Base-by-base conservation (phyloP, 1,284 basidiomycete species). In the Erythrobasidium hasegawianum region DNA sequence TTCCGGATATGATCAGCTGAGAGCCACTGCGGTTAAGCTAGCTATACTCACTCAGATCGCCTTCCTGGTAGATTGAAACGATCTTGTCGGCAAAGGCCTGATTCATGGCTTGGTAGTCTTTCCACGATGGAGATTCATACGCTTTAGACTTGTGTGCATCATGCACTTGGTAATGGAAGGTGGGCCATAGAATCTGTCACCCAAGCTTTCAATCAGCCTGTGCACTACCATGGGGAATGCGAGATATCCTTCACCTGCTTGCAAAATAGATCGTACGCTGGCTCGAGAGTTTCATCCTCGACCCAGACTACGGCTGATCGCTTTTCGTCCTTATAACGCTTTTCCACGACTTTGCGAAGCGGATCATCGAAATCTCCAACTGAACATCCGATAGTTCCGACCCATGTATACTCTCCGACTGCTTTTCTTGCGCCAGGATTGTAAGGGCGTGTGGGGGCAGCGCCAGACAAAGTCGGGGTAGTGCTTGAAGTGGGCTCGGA, bases 171-270 rank as follows among this genome's bases (percentile, higher is more conserved):
- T 91, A 92, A 76, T 93, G 90, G 47, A 93, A 81, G 67, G 86
- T 88, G 0, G 90, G 90, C 90, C 90, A 93, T 29, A 92, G 82
- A 27, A 91, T 87, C 81, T 85, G 43, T n/a, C n/a, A n/a, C n/a
- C n/a, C n/a, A n/a, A n/a, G n/a, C n/a, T n/a, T n/a, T n/a, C n/a
- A n/a, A n/a, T n/a, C n/a, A n/a, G n/a, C n/a, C n/a, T n/a, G n/a
- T n/a, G n/a, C n/a, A n/a, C n/a, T n/a, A n/a, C n/a, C n/a, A n/a
- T n/a, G n/a, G n/a, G n/a, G n/a, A n/a, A n/a, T n/a, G n/a, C n/a
- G n/a, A n/a, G n/a, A n/a, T n/a, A n/a, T n/a, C n/a, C n/a, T n/a
- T n/a, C 22, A 84, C 84, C 76, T 89, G 88, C 73, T 93, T 90
- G 76, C 90, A 93, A 76, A 90, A 92, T 71, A 88, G 86, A 75